Evolutionary conservation across 345 rosid species (phyloP), one percentile per base, ranked within the genome.

Genomic region (Heritiera fomes): DNA sequence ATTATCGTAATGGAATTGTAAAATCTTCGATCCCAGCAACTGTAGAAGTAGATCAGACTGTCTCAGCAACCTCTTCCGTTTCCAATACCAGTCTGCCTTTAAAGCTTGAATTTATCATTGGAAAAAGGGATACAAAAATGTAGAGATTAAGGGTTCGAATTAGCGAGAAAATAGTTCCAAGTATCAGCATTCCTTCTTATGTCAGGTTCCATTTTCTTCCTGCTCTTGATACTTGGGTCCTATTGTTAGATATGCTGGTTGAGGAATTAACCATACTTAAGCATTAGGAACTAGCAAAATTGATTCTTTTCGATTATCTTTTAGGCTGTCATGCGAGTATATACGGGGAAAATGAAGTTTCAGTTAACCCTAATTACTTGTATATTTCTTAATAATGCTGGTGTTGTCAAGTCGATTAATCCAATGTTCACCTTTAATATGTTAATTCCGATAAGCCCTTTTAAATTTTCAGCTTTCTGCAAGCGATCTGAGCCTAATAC

Each of bases 1-100:
- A 75, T 68, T 71, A 45, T 73, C 34, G 52, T 76, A 81, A 75
- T 58, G 80, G 77, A 78, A 17, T 20, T 32, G 55, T 38, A 32
- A 77, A 81, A 77, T 65, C 86, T 74, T 43, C 64, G 4, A 28
- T 58, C 8, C 47, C 77, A 3, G 41, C 69, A 45, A 18, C 78
- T 3, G 2, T 20, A 13, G 69, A 82, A 59, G 58, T 61, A 17
- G 65, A 66, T 15, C 56, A 8, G 28, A 40, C 78, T 7, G n/a
- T 34, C 56, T 13, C 59, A 58, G 40, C 41, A 32, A 67, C 30
- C 23, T 6, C 73, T 75, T 59, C 79, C 60, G 50, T 64, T 70
- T 55, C 50, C 9, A 73, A 43, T 18, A 18, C 13, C 61, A 38
- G 43, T 76, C 81, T 56, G 43, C 76, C 81, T 45, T 7, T 7